phyloP scores from a whole-genome alignment of 2,329 filamentous ascomycete species.

The Diaporthe velutina region DNA sequence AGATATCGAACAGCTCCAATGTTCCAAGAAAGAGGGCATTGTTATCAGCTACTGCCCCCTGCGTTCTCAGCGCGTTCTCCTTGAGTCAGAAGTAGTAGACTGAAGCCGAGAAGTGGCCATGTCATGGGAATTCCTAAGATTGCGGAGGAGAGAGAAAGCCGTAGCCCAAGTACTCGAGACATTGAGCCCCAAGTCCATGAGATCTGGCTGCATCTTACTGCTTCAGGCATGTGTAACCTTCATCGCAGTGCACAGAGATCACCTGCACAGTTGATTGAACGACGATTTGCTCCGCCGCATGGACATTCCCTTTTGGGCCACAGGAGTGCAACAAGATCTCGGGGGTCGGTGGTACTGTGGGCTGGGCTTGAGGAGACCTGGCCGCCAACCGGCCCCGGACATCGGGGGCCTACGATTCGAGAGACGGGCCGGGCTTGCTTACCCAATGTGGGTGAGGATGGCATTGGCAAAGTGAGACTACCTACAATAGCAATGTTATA shows the following conservation, averaged over 20 bases:
- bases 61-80: too few species aligned
- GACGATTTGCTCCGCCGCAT: conserved; percentile 28
- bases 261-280: conserved; percentile 14
- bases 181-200: neutral
- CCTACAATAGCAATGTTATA: neutral
- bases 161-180: conserved; percentile 19
- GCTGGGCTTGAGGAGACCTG: conserved; percentile 13
- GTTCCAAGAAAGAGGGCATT: neutral
- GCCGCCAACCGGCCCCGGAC: conserved; percentile 32
- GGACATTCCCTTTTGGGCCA: conserved; percentile 38
- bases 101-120: neutral
- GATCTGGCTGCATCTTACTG: conserved; percentile 12
- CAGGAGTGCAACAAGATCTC: conserved; percentile 6
- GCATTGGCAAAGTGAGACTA: conserved; percentile 18
- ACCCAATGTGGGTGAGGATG: conserved; percentile 4
- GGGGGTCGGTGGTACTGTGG: neutral
- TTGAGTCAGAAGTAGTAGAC: neutral
- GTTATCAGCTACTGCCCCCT: neutral
- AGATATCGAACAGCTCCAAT: neutral
- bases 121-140: neutral
- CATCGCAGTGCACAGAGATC: conserved; percentile 8
- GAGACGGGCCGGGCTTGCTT: conserved; percentile 1
- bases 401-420: conserved; percentile 1
- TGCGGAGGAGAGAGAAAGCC: neutral
- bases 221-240: conserved; percentile 28